A percentile compares a stretch with the other conserved stretches of the same genome.
Conservation (phyloP, 2,329 filamentous ascomycete species). For the Peltaster fructicola region DNA sequence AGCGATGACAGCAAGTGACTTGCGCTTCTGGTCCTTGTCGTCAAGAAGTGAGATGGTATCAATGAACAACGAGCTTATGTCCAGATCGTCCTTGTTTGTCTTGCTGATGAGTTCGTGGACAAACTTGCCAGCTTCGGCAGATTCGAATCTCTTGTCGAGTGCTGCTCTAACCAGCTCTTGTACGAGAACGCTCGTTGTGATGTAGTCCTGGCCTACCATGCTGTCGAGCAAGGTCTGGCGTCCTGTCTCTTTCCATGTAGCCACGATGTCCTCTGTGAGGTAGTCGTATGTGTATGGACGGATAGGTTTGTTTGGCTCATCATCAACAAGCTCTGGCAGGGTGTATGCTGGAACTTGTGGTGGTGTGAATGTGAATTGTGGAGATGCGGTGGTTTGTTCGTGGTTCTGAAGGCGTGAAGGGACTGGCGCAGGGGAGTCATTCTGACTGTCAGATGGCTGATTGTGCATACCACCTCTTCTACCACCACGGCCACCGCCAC, state of each 20-base stretch:
- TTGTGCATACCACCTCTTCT: constrained; percentile 5
- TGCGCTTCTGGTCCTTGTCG: constrained; percentile 46
- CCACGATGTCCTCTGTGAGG: constrained; percentile 51
- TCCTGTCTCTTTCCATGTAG: constrained; percentile 49
- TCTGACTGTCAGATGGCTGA: too few species aligned
- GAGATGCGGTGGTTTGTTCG: too few species aligned
- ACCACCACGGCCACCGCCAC: constrained; percentile 6
- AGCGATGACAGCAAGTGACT: constrained; percentile 49
- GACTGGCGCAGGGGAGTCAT: too few species aligned
- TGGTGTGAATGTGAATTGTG: constrained; percentile 5
- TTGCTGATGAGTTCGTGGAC: constrained; percentile 57
- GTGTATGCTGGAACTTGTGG: constrained; percentile 6
- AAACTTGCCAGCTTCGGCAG: constrained; percentile 50
- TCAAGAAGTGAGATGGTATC: constrained; percentile 67
- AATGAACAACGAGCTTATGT: constrained; percentile 48
- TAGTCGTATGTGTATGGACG: constrained; percentile 52
- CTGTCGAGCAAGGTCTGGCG: constrained; percentile 49
- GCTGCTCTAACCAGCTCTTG: constrained; percentile 72
- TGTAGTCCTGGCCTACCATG: constrained; percentile 45
- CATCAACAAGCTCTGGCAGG: too few species aligned
- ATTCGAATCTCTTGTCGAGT: constrained; percentile 48
- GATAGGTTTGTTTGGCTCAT: constrained; percentile 6
- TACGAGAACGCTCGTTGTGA: constrained; percentile 54
- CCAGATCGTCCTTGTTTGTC: constrained; percentile 27
- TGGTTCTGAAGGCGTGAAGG: too few species aligned